Percentiles rank a stretch among this genome's conserved stretches.
Evolutionary conservation across 148 eudicot genomes (phyloP).

Genomic region (Rhododendron griersonianum): DNA sequence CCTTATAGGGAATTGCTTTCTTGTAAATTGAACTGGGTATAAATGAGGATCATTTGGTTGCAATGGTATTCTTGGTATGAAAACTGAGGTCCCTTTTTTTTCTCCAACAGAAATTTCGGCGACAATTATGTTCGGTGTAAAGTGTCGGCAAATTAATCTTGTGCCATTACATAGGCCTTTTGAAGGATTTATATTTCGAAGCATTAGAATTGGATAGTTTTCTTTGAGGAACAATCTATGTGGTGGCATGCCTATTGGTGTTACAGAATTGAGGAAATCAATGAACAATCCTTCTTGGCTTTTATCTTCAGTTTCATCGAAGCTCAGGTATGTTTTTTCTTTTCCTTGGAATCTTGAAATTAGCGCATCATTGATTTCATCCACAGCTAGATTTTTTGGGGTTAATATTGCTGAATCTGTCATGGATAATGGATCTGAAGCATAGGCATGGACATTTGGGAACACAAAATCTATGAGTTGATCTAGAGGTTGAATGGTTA

Average conservation of each 20-base stretch:
- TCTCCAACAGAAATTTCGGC: background rate
- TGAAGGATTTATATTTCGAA: background rate
- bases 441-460: background rate
- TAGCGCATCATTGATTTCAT: background rate
- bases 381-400: background rate
- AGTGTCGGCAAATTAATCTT: background rate
- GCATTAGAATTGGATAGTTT: background rate
- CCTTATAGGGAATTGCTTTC: no score
- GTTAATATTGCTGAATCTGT: background rate
- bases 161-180: background rate
- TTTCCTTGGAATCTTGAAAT: background rate
- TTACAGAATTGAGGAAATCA: background rate
- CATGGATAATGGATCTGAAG: background rate
- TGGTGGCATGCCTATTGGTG: background rate
- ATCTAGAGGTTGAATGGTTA: background rate
- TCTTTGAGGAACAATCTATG: rapidly evolving
- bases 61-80: background rate
- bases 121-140: no score
- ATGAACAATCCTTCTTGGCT: background rate
- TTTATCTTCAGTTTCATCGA: background rate
- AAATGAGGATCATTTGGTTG: background rate
- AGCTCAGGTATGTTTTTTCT: background rate
- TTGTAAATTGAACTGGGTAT: background rate
- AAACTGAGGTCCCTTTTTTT: background rate
- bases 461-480: background rate